These are phyloP conservation scores for Verticillium nubilum DNA, from an alignment of 2,329 filamentous ascomycete genomes.

Conservation along the genomic window DNA sequence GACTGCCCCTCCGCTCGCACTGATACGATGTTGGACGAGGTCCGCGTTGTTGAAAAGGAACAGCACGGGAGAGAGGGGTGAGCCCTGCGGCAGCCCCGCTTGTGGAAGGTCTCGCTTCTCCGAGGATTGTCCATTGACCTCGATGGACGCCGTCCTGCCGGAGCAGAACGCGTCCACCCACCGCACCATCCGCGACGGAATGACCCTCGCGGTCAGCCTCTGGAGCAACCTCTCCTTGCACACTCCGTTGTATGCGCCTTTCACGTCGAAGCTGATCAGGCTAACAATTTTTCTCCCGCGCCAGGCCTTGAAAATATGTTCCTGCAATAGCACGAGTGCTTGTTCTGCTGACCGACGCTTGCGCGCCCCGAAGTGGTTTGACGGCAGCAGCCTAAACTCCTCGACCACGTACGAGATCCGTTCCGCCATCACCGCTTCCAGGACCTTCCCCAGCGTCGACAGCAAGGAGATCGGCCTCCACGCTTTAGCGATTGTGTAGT, in stretches of 20 bases:
- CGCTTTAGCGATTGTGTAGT: conserved; percentile 19
- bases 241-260: conserved; percentile 34
- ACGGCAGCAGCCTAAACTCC: not conserved
- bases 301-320: conserved; percentile 1
- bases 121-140: conserved; percentile 14
- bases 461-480: conserved; percentile 21
- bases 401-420: conserved; percentile 1
- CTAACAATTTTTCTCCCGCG: conserved; percentile 18
- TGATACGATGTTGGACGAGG: conserved; percentile 20
- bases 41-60: conserved; percentile 25
- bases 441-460: conserved; percentile 18
- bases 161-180: conserved; percentile 20
- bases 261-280: conserved; percentile 31
- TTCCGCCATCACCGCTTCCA: not conserved
- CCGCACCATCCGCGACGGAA: conserved; percentile 10
- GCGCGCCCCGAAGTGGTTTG: conserved; percentile 2
- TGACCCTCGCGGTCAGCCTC: conserved; percentile 14
- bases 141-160: conserved; percentile 15
- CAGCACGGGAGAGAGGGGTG: conserved; percentile 26
- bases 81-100: conserved; percentile 22
- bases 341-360: conserved; percentile 3
- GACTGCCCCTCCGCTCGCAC: conserved; percentile 16
- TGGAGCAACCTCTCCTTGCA: conserved; percentile 22
- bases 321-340: not conserved
- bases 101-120: conserved; percentile 12